phyloP scores from a whole-genome alignment of 192 early-diverging fungal genomes.

The Backusella morwellensis region DNA sequence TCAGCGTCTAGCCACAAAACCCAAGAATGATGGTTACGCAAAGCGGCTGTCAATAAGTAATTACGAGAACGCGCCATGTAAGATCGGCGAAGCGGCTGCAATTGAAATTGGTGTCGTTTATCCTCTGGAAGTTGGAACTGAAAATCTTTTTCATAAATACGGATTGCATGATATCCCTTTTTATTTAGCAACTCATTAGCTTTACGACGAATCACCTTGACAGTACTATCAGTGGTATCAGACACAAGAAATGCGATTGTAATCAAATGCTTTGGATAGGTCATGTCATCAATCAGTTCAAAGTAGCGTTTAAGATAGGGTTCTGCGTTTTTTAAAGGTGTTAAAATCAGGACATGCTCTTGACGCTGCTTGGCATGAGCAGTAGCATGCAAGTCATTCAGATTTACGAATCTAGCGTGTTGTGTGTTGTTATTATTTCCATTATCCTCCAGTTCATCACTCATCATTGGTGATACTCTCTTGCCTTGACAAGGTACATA shows the following conservation, averaged over 20 bases:
- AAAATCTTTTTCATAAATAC: constrained; percentile 56
- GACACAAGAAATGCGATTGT: constrained; percentile 57
- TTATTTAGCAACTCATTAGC: constrained; percentile 2
- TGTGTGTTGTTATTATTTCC: background rate
- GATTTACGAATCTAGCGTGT: constrained; percentile 11
- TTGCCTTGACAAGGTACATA: background rate
- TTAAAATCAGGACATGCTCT: constrained; percentile 47
- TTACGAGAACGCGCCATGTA: constrained; percentile 61
- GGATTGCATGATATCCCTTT: constrained; percentile 37
- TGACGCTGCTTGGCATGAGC: constrained; percentile 10
- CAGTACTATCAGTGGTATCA: constrained; percentile 52
- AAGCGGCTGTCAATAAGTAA: constrained; percentile 49
- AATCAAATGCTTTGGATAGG: constrained; percentile 48
- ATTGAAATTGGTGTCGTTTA: constrained; percentile 49
- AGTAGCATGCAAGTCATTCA: constrained; percentile 16
- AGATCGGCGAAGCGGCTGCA: constrained; percentile 48
- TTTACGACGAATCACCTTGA: constrained; percentile 42
- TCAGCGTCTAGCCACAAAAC: constrained; percentile 62
- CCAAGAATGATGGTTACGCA: constrained; percentile 49
- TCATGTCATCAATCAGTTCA: constrained; percentile 45
- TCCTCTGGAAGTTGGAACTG: constrained; percentile 46
- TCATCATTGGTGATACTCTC: background rate
- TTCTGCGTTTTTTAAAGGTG: constrained; percentile 55
- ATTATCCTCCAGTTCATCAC: background rate
- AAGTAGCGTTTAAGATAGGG: constrained; percentile 54